Percentiles rank a stretch among this genome's conserved stretches.
These are phyloP conservation scores for Cladosporium sp. DNA, from an alignment of 2,329 filamentous ascomycete species.

Conservation along the genomic window DNA sequence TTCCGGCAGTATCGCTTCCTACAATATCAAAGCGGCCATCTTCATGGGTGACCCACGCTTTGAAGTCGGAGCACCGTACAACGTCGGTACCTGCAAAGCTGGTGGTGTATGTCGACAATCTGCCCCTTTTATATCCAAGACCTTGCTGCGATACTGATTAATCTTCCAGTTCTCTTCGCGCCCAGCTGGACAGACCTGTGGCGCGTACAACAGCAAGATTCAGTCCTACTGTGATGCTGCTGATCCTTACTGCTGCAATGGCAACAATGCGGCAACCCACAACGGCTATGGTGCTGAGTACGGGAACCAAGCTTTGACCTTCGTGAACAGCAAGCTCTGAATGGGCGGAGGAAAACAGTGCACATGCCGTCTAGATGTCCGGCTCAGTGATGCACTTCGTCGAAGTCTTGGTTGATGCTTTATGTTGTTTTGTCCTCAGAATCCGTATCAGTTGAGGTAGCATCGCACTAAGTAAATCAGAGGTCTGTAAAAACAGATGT, in stretches of 20 bases:
- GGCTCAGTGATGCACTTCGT: too few species aligned
- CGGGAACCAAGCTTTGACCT: constrained; percentile 53
- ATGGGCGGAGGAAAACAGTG: too few species aligned
- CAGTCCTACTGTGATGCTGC: constrained; percentile 62
- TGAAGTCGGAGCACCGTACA: constrained; percentile 52
- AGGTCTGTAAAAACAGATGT: too few species aligned
- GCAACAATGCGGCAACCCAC: constrained; percentile 56
- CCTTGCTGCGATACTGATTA: neutral
- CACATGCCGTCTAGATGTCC: too few species aligned
- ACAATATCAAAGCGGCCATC: constrained; percentile 59
- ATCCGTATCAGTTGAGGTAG: too few species aligned
- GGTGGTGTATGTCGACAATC: constrained; percentile 34
- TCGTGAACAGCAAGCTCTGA: constrained; percentile 52
- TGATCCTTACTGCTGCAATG: constrained; percentile 64
- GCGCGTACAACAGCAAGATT: constrained; percentile 46
- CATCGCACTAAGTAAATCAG: too few species aligned
- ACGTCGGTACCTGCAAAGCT: constrained; percentile 57
- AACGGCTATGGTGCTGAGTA: constrained; percentile 60
- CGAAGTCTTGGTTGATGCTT: too few species aligned
- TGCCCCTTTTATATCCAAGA: neutral
- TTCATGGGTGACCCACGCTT: constrained; percentile 63
- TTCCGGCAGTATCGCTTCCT: constrained; percentile 47
- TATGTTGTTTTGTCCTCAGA: too few species aligned
- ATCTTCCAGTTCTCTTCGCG: constrained; percentile 51
- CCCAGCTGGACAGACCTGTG: constrained; percentile 53